phyloP scores from a whole-genome alignment of 805 yeast genomes.

The Sugiyamaella floridensis region DNA sequence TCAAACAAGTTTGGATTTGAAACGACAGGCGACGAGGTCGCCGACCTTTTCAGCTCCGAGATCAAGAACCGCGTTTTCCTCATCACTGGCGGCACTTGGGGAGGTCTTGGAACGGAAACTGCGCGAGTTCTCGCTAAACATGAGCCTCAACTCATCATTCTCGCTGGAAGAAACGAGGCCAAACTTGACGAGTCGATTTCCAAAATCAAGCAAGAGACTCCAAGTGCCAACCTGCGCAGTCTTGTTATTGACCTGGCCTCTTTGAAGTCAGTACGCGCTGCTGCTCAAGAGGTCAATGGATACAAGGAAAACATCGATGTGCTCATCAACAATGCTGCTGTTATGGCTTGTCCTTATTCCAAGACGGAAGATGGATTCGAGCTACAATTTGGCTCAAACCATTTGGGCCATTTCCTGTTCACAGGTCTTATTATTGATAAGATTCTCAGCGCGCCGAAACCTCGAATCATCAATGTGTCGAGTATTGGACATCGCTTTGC shows the following conservation, averaged over 20 bases:
- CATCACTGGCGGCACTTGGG: slow-evolving; percentile 13
- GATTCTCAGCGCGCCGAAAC: slow-evolving; percentile 2
- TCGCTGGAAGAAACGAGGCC: slow-evolving; percentile 6
- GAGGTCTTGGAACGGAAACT: slow-evolving; percentile 15
- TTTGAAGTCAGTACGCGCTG: slow-evolving; percentile 11
- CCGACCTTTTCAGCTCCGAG: slow-evolving; percentile 1
- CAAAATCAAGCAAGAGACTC: slow-evolving; percentile 7
- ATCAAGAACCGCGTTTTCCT: slow-evolving; percentile 12
- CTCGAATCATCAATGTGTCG: slow-evolving; percentile 9
- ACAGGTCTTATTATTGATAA: slow-evolving; percentile 35
- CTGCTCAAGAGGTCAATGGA: slow-evolving; percentile 12
- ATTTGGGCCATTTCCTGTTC: slow-evolving; percentile 64
- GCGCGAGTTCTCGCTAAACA: slow-evolving; percentile 8
- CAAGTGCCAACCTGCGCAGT: slow-evolving; percentile 7
- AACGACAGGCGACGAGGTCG: slow-evolving; percentile 9
- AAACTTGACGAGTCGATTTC: slow-evolving; percentile 7
- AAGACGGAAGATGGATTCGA: slow-evolving; percentile 66
- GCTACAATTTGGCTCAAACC: slow-evolving; percentile 71
- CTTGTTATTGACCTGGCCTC: slow-evolving; percentile 14
- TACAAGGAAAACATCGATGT: slow-evolving; percentile 41
- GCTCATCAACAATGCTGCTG: slow-evolving; percentile 72
- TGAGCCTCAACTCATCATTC: slow-evolving; percentile 8
- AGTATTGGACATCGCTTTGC: slow-evolving; percentile 6
- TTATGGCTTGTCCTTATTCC: slow-evolving; percentile 64
- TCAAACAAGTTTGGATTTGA: background rate